Evolutionary conservation across 1,139 yeast species (phyloP).

Genomic region (Saccharomyces uvarum): DNA sequence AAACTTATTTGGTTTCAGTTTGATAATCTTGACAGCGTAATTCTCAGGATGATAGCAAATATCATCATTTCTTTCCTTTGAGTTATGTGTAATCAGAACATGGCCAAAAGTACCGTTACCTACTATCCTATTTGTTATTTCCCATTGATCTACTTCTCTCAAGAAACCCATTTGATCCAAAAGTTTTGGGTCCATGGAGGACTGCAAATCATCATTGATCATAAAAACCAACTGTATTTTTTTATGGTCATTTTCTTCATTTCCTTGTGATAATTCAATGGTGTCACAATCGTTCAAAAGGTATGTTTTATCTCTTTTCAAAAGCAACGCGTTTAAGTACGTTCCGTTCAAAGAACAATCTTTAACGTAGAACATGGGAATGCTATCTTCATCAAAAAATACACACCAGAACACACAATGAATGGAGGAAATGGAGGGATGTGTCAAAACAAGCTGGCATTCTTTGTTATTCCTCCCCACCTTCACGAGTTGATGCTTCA

Average conservation of each 20-base stretch:
- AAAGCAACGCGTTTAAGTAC: constrained; percentile 35
- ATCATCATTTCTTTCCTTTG: not conserved
- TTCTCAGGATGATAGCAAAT: constrained; percentile 16
- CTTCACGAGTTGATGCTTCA: constrained; percentile 22
- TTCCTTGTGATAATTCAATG: constrained; percentile 36
- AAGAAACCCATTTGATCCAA: constrained; percentile 21
- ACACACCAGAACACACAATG: constrained; percentile 46
- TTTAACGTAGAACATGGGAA: constrained; percentile 46
- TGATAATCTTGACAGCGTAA: constrained; percentile 49
- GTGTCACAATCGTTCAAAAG: constrained; percentile 41
- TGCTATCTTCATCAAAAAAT: constrained; percentile 42
- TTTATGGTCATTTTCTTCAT: constrained; percentile 2
- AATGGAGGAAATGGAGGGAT: constrained; percentile 36
- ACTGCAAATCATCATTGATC: constrained; percentile 13
- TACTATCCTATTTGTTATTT: constrained; percentile 37
- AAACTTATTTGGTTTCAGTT: constrained; percentile 29
- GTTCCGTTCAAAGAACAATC: constrained; percentile 53
- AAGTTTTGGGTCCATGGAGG: constrained; percentile 7
- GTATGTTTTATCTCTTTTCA: constrained; percentile 33
- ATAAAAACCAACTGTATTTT: constrained; percentile 5
- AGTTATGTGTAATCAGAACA: constrained; percentile 31
- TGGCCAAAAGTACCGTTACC: constrained; percentile 61
- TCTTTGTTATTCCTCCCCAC: constrained; percentile 33
- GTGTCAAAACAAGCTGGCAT: constrained; percentile 27
- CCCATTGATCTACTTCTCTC: constrained; percentile 36